phyloP scores from a whole-genome alignment of 2,329 filamentous ascomycete species.

The Simplicillium sp. region DNA sequence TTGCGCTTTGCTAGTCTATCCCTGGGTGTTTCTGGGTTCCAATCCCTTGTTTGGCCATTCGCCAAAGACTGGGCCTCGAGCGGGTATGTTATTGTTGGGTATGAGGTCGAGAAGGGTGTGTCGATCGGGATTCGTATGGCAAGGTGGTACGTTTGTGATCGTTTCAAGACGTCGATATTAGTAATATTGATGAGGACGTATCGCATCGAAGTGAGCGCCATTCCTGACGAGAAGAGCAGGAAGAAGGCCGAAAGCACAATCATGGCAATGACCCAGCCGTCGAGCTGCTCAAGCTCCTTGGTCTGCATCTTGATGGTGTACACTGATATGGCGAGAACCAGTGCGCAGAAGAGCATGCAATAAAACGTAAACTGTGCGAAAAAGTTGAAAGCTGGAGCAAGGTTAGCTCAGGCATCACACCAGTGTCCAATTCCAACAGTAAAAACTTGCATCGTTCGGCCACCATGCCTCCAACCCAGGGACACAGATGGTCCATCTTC shows the following conservation, averaged over 20 bases:
- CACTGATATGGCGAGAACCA: constrained; percentile 53
- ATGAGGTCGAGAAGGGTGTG: constrained; percentile 30
- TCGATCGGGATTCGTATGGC: constrained; percentile 59
- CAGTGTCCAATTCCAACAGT: constrained; percentile 1
- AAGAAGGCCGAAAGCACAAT: constrained; percentile 65
- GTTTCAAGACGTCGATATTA: constrained; percentile 70
- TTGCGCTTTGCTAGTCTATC: constrained; percentile 47
- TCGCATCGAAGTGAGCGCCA: constrained; percentile 64
- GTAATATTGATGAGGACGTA: constrained; percentile 68
- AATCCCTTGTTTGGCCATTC: constrained; percentile 10
- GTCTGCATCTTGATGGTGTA: constrained; percentile 51
- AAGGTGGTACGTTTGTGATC: constrained; percentile 56
- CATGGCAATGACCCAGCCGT: constrained; percentile 56
- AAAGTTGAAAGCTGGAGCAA: constrained; percentile 65
- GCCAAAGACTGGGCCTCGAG: constrained; percentile 19
- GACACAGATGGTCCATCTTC: constrained; percentile 95
- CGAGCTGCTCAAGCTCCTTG: constrained; percentile 26
- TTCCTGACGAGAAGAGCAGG: constrained; percentile 67
- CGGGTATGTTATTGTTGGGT: constrained; percentile 49
- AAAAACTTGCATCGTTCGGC: constrained; percentile 58
- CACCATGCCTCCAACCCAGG: constrained; percentile 92
- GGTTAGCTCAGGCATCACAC: background rate
- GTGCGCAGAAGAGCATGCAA: constrained; percentile 55
- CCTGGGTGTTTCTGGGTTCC: constrained; percentile 12
- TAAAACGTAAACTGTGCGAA: constrained; percentile 84